phyloP scores from a whole-genome alignment of 345 rosid genomes.

The Salix exigua region DNA sequence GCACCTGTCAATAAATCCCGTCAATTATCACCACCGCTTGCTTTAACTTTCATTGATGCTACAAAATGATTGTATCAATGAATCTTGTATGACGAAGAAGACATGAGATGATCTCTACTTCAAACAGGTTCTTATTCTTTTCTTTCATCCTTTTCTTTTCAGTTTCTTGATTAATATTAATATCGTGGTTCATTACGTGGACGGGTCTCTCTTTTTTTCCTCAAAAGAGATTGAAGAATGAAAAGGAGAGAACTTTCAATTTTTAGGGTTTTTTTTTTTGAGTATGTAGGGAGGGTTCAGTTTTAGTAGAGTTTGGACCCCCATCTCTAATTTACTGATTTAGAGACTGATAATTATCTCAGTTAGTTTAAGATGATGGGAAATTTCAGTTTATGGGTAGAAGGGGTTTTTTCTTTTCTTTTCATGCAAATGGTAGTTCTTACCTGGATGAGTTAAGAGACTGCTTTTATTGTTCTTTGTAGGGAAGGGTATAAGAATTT shows the following conservation, averaged over 20 bases:
- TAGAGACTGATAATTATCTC: not conserved
- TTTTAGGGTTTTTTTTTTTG: not conserved
- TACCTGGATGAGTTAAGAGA: not conserved
- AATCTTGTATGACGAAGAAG: not conserved
- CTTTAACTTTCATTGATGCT: not conserved
- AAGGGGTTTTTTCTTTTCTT: not conserved
- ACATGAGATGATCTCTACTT: not conserved
- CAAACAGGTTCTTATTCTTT: not conserved
- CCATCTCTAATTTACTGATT: not conserved
- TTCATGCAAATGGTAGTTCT: not conserved
- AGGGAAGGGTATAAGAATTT: not conserved
- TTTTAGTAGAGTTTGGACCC: not conserved
- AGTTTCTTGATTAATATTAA: not conserved
- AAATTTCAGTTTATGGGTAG: not conserved
- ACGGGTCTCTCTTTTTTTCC: not conserved
- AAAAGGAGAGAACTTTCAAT: not conserved
- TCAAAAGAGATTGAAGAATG: not conserved
- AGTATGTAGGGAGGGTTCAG: not conserved
- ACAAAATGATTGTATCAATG: not conserved
- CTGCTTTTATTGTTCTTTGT: not conserved
- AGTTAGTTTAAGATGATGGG: not conserved
- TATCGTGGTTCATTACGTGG: too few relatives aligned
- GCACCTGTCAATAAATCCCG: not conserved
- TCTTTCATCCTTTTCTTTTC: not conserved
- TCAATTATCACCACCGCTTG: not conserved